Evolutionary conservation across 768 basidiomycete genomes (phyloP), one percentile per base, ranked within the genome.

Genomic region (Gautieria morchelliformis): DNA sequence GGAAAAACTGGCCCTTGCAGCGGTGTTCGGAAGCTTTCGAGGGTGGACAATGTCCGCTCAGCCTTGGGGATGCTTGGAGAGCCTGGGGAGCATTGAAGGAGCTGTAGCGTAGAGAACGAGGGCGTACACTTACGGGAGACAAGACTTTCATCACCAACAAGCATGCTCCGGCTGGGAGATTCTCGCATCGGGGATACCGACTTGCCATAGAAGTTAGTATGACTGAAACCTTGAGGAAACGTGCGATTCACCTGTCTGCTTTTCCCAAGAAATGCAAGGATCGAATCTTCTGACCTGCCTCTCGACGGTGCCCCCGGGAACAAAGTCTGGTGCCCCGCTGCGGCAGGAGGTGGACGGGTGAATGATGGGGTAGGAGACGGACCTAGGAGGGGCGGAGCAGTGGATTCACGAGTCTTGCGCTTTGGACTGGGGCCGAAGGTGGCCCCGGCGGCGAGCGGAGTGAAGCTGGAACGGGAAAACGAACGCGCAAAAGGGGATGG

Each of bases 391-490:
- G 88, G 88, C 6, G 88, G 88, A 61, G 88, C 86, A 20, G 85
- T 84, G 35, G 70, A 67, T 27, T 56, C 55, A 10, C 59, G 54
- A 60, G 84, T 79, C 62, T 83, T 70, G 44, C 71, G 68, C 19
- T 68, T 65, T 9, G 71, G 73, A 27, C 68, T 66, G 22, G 59
- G 59, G 15, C 59, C 59, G 33, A 60, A 60, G 7, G 54, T 56
- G 19, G 67, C 64, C 15, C 70, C 71, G 19, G 72, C 66, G 8
- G 84, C 84, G 64, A 84, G 84, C 8, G 88, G 88, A 7, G 87
- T 88, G 59, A 87, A 72, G 10, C 85, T 84, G 20, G 80, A 75
- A 61, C 85, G 82, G 74, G 80, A 65, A 83, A 80, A 20, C 76
- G 74, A 56, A 30, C 52, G 35, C 24, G 56, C 45, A 69, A 63